These are phyloP conservation scores for Yarrowia sp. DNA, from an alignment of 805 yeast species.

Conservation along the genomic window DNA sequence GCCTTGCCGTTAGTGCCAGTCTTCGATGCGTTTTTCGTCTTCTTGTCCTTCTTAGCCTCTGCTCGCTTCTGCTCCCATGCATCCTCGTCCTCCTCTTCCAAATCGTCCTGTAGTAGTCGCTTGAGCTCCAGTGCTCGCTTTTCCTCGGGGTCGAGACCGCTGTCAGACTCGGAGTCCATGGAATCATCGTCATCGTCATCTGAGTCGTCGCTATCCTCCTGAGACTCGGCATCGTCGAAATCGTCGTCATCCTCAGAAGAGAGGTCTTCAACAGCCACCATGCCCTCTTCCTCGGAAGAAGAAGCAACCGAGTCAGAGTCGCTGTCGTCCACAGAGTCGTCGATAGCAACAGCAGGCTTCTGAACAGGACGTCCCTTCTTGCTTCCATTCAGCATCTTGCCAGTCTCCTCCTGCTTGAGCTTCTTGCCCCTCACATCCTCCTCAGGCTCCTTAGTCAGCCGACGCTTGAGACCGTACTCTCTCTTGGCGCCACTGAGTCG, in stretches of 20 bases:
- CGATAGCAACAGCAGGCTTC: not conserved
- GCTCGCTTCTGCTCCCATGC: not conserved
- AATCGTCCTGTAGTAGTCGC: not conserved
- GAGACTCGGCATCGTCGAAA: slow-evolving; percentile 15
- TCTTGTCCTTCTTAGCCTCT: not conserved
- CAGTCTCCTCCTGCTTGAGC: not conserved
- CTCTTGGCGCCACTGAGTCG: slow-evolving; percentile 14
- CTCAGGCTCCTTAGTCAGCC: slow-evolving; percentile 10
- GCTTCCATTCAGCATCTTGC: not conserved
- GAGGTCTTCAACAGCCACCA: not conserved
- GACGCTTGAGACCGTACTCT: slow-evolving; percentile 7
- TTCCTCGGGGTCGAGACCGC: not conserved
- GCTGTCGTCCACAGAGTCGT: not conserved
- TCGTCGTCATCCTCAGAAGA: slow-evolving; percentile 11
- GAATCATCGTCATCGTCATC: not conserved
- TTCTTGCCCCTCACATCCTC: not conserved
- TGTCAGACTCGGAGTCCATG: not conserved
- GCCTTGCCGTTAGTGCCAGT: not conserved
- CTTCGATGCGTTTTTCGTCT: not conserved
- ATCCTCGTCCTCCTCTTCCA: not conserved
- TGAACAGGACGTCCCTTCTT: not conserved
- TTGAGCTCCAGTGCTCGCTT: slow-evolving; percentile 15
- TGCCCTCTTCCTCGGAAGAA: not conserved
- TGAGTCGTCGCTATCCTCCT: not conserved
- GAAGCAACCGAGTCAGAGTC: not conserved